A percentile compares a stretch with the other conserved stretches of the same genome.
Evolutionary conservation across 2,329 filamentous ascomycete species (phyloP).

Genomic region (Calcarisporium arbuscula): DNA sequence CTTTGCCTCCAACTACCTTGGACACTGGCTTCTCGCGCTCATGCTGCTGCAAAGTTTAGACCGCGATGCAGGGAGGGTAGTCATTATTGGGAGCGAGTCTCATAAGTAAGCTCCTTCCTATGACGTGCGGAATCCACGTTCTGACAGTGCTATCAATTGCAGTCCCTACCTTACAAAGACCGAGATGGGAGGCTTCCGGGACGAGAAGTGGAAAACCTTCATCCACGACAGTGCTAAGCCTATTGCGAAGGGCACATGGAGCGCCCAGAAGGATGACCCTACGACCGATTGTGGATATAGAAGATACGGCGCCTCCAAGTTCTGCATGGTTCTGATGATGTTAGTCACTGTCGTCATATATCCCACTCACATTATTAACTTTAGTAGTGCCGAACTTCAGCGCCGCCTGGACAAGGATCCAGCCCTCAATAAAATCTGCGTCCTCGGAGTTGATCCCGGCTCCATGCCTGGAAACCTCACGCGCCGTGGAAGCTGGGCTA

Average conservation of each 20-base stretch:
- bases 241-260: too few species aligned
- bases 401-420: neutral
- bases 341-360: too few species aligned
- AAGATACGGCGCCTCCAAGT: constrained; percentile 3
- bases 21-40: constrained; percentile 2
- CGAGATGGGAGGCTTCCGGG: too few species aligned
- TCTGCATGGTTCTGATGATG: constrained; percentile 3
- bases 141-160: too few species aligned
- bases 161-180: too few species aligned
- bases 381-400: constrained; percentile 2
- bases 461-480: neutral
- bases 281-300: neutral
- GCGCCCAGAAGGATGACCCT: constrained; percentile 1
- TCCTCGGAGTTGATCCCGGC: neutral
- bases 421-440: neutral
- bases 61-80: neutral
- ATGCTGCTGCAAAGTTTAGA: constrained; percentile 2
- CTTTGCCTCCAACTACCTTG: constrained; percentile 2
- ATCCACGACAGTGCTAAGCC: too few species aligned
- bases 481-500: neutral
- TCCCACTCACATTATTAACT: too few species aligned
- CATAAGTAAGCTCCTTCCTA: too few species aligned
- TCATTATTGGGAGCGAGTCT: neutral
- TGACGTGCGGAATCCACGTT: too few species aligned
- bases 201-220: too few species aligned